Evolutionary conservation across 805 yeast genomes (phyloP).

Genomic region (Cyberlindnera lachancei): DNA sequence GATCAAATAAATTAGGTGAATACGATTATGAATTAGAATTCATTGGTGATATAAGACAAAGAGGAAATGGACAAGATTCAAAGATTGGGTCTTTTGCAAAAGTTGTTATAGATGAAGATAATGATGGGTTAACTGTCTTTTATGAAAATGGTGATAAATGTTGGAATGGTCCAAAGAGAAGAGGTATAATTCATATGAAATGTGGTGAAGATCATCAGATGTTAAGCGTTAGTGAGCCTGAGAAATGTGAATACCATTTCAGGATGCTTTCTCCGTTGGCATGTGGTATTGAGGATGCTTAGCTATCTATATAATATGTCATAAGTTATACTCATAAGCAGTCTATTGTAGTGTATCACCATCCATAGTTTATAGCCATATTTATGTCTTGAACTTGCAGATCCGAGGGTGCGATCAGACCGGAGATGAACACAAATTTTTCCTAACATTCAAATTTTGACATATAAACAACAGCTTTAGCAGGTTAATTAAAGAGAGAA

Average conservation of each 20-base stretch:
- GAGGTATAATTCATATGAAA: conserved; percentile 51
- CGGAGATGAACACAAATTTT: too few species aligned
- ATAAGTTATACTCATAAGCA: too few species aligned
- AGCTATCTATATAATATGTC: too few species aligned
- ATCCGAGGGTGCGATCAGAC: too few species aligned
- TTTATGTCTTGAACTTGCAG: too few species aligned
- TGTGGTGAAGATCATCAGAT: conserved; percentile 60
- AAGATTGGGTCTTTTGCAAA: conserved; percentile 40
- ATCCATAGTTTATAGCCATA: too few species aligned
- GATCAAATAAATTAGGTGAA: conserved; percentile 50
- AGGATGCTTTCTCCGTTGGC: conserved; percentile 36
- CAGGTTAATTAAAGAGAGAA: too few species aligned
- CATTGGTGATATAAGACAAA: conserved; percentile 51
- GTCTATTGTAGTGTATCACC: too few species aligned
- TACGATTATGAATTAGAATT: conserved; percentile 62
- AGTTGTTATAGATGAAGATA: conserved; percentile 21
- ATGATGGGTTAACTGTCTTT: conserved; percentile 27
- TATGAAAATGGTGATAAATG: conserved; percentile 69
- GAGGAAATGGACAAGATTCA: conserved; percentile 35
- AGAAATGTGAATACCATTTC: conserved; percentile 73
- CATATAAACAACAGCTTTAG: too few species aligned
- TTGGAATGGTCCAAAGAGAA: conserved; percentile 91
- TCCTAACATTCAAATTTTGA: too few species aligned
- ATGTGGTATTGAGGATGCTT: conserved; percentile 22
- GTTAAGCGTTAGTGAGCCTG: conserved; percentile 75